A percentile compares a stretch with the other conserved stretches of the same genome.
phyloP scores from a whole-genome alignment of 768 basidiomycete genomes.

The Pulveroboletus sp. region DNA sequence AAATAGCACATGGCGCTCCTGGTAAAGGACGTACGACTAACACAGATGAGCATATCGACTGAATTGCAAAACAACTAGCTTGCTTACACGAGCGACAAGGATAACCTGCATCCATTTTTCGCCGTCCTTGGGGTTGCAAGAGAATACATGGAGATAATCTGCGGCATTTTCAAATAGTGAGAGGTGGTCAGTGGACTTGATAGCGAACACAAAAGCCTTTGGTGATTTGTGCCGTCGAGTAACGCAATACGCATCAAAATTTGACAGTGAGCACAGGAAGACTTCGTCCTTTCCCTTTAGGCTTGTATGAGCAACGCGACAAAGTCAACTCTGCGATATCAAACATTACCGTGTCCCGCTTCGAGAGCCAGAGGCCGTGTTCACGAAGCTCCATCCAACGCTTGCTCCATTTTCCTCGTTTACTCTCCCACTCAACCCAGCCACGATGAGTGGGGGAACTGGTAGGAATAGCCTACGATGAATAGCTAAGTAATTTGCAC shows the following conservation, averaged over 20 bases:
- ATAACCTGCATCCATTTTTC: slow-evolving; percentile 76
- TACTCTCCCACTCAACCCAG: slow-evolving; percentile 85
- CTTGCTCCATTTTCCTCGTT: slow-evolving; percentile 94
- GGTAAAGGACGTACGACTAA: slow-evolving; percentile 79
- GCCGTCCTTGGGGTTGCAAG: slow-evolving; percentile 69
- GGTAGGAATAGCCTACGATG: slow-evolving; percentile 43
- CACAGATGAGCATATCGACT: slow-evolving; percentile 9
- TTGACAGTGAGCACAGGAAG: slow-evolving; percentile 78
- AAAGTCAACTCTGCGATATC: not conserved
- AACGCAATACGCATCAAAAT: slow-evolving; percentile 83
- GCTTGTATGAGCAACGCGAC: slow-evolving; percentile 3
- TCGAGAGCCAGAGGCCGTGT: slow-evolving; percentile 81
- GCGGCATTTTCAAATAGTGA: slow-evolving; percentile 82
- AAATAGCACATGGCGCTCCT: slow-evolving; percentile 65
- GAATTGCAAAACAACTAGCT: not conserved
- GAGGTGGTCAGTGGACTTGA: slow-evolving; percentile 85
- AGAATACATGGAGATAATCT: slow-evolving; percentile 87
- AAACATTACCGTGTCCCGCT: slow-evolving; percentile 74
- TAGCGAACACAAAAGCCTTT: slow-evolving; percentile 77
- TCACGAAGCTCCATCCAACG: slow-evolving; percentile 85
- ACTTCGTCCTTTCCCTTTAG: slow-evolving; percentile 78
- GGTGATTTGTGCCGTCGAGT: slow-evolving; percentile 78
- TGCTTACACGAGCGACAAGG: slow-evolving; percentile 72
- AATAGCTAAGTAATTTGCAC: slow-evolving; percentile 42
- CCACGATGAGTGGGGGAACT: slow-evolving; percentile 43